phyloP scores from a whole-genome alignment of 352 stramenopile genomes.

The Globisporangium mamillatum region DNA sequence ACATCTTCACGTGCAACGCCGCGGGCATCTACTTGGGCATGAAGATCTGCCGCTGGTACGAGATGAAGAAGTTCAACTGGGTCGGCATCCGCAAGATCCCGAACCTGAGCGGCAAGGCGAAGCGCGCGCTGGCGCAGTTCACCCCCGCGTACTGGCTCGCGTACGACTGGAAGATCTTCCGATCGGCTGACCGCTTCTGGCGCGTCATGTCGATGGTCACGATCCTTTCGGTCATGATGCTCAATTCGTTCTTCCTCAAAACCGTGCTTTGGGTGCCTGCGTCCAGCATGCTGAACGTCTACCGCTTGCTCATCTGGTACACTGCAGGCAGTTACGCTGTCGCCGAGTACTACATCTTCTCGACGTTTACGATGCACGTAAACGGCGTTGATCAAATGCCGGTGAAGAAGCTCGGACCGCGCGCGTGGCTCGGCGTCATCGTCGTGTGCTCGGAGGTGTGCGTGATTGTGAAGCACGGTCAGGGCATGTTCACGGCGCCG shows the following conservation, averaged over 20 bases:
- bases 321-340: conserved; percentile 85
- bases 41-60: conserved; percentile 83
- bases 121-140: conserved; percentile 85
- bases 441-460: conserved; percentile 77
- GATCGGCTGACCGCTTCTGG: conserved; percentile 88
- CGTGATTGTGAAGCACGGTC: conserved; percentile 82
- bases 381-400: conserved; percentile 44
- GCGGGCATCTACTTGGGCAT: conserved; percentile 89
- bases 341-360: conserved; percentile 90
- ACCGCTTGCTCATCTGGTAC: conserved; percentile 78
- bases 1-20: conserved; percentile 93
- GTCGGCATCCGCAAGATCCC: conserved; percentile 86
- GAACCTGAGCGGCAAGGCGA: conserved; percentile 73
- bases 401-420: conserved; percentile 78
- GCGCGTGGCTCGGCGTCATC: conserved; percentile 78
- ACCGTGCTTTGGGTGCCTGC: conserved; percentile 89
- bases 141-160: conserved; percentile 89
- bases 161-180: conserved; percentile 94
- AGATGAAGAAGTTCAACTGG: conserved; percentile 90
- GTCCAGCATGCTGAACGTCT: conserved; percentile 80
- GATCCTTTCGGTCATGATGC: conserved; percentile 91
- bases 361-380: conserved; percentile 78
- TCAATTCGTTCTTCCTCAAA: conserved; percentile 96
- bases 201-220: conserved; percentile 88
- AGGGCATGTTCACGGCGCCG: conserved; percentile 85